A percentile compares a stretch with the other conserved stretches of the same genome.
These are phyloP conservation scores for Pseudisothecium myosuroides DNA, from an alignment of 225 moss, liverwort and hornwort genomes.

Conservation along the genomic window DNA sequence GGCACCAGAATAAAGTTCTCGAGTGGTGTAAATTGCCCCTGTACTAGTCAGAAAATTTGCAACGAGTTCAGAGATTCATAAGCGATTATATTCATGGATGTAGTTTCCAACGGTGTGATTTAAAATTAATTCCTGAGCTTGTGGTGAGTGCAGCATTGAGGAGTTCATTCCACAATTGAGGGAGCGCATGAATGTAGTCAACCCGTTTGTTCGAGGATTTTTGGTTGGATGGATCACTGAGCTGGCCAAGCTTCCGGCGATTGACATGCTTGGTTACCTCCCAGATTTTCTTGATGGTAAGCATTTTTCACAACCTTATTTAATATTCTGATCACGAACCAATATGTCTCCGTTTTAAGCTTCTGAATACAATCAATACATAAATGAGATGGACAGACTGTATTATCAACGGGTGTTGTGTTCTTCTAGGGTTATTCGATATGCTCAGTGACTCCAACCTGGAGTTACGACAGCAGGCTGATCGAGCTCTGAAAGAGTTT, in stretches of 20 bases:
- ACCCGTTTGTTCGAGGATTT: constrained; percentile 43
- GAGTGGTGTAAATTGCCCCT: not conserved
- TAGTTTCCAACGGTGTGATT: not conserved
- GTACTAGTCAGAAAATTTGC: not conserved
- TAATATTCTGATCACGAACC: not conserved
- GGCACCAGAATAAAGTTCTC: not conserved
- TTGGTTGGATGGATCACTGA: constrained; percentile 65
- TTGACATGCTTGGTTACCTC: constrained; percentile 65
- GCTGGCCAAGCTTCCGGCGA: constrained; percentile 47
- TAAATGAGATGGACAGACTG: not conserved
- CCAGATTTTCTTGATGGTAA: constrained; percentile 63
- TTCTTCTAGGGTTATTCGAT: constrained; percentile 70
- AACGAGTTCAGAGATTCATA: not conserved
- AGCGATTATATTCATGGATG: not conserved
- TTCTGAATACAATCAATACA: not conserved
- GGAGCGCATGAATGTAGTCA: constrained; percentile 63
- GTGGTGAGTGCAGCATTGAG: constrained; percentile 37
- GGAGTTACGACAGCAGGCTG: constrained; percentile 89
- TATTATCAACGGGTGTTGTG: not conserved
- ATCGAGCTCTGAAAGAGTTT: constrained; percentile 84
- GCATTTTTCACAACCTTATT: not conserved
- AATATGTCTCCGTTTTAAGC: not conserved
- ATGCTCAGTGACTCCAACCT: constrained; percentile 88
- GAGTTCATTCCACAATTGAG: constrained; percentile 46
- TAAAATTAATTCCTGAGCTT: not conserved